Evolutionary conservation across 2,329 filamentous ascomycete species (phyloP).

Genomic region (Pseudocercospora pini-densiflorae): DNA sequence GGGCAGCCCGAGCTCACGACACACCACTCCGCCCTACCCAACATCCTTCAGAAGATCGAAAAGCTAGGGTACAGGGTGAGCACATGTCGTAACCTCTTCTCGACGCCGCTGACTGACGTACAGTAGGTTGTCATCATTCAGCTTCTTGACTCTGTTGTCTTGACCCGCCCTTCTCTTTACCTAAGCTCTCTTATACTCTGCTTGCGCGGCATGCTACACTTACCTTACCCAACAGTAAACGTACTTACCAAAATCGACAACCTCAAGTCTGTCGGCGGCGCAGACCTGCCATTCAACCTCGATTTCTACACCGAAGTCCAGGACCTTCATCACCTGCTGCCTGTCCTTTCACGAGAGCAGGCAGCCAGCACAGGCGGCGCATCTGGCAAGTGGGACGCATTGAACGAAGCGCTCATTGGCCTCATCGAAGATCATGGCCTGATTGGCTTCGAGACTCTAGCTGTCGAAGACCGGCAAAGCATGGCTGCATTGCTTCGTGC

Average conservation of each 20-base stretch:
- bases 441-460: slow-evolving; percentile 89
- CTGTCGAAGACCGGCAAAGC: slow-evolving; percentile 94
- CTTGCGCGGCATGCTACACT: slow-evolving; percentile 94
- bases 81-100: neutral
- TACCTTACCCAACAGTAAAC: slow-evolving; percentile 95
- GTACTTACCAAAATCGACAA: slow-evolving; percentile 99
- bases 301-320: slow-evolving; percentile 98
- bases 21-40: slow-evolving; percentile 87
- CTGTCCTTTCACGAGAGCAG: slow-evolving; percentile 78
- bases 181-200: slow-evolving; percentile 92
- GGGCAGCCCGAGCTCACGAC: slow-evolving; percentile 98
- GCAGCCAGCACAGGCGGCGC: slow-evolving; percentile 44
- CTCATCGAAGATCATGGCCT: slow-evolving; percentile 89
- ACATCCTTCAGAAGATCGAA: slow-evolving; percentile 88
- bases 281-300: slow-evolving; percentile 88
- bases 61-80: slow-evolving; percentile 90
- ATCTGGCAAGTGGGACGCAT: slow-evolving; percentile 70
- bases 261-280: slow-evolving; percentile 70
- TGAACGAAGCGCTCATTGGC: slow-evolving; percentile 86
- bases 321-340: slow-evolving; percentile 82
- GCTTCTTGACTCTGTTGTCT: slow-evolving; percentile 89
- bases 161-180: slow-evolving; percentile 92
- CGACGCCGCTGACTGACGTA: slow-evolving; percentile 43
- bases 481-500: slow-evolving; percentile 91
- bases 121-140: slow-evolving; percentile 86